Base-by-base conservation (phyloP, 192 early-diverging fungal genomes). In the Coemansia sp. region DNA sequence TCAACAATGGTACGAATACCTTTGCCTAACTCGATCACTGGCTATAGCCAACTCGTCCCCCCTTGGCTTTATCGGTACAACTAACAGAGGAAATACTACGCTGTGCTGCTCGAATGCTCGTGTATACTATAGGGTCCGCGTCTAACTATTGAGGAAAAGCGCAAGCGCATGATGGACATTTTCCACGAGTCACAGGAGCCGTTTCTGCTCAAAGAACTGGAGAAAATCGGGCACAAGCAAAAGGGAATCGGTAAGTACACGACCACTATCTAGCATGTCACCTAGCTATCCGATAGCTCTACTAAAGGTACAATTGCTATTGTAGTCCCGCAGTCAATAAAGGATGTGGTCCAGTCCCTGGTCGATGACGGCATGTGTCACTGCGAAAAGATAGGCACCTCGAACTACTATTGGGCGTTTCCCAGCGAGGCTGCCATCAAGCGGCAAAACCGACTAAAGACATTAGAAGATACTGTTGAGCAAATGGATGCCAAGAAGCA, bases 331-430 rank as follows among this genome's bases (percentile, higher is more conserved):
- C 90, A 95, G 64, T 84, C 91, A 0, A 90, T 95, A 65, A 95
- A 95, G 72, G 94, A 94, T 64, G 90, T 94, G 18, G 72, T 97
- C 0, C 92, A 94, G 63, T 85, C 86, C 12, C 85, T 97, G 18
- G 93, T 97, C 2, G 89, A 92, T 70, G 95, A 97, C 79, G 86
- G 85, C 22, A 69, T 95, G 18, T 93, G 94, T 11, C 87, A 86
- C 27, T 78, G 78, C 24, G 95, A 97, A 65, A 97, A 94, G 76
- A 94, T 97, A 61, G 95, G 94, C 4, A 90, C 90, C 16, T 94
- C 93, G 22, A 97, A 97, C 70, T 97, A 91, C 70, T 97, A 82
- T 72, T 97, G 95, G 95, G 89, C 93, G n/a, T 97, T 93, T 70
- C 94, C 94, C 5, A 90, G 89, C 64, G 87, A 90, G 16, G 87